Percentiles rank a stretch among this genome's conserved stretches.
Evolutionary conservation across 352 stramenopile species (phyloP).

Genomic region (Phytophthora constricta): DNA sequence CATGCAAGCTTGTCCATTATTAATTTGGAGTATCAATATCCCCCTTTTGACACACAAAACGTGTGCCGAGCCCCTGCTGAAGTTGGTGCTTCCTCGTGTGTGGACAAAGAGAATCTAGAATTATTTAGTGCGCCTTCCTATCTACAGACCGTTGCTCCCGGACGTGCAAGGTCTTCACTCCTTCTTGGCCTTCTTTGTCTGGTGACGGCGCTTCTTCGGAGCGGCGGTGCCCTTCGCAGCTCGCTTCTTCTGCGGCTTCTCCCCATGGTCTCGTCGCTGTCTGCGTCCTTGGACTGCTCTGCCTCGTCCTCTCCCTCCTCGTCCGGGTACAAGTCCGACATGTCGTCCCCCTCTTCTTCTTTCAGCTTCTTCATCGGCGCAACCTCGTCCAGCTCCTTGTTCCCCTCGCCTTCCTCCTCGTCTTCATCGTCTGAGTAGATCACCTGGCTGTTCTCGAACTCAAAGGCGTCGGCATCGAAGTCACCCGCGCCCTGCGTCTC

Average conservation of each 20-base stretch:
- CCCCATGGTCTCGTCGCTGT: conserved; percentile 47
- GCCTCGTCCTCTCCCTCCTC: conserved; percentile 48
- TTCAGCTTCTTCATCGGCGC: conserved; percentile 31
- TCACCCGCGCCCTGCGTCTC: conserved; percentile 36
- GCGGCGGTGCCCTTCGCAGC: conserved; percentile 33
- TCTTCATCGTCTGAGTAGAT: conserved; percentile 75
- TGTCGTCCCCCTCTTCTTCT: conserved; percentile 49
- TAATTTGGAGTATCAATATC: conserved; percentile 35
- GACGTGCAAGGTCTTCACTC: too few species aligned
- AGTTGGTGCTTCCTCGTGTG: too few species aligned
- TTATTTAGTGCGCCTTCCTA: conserved; percentile 32
- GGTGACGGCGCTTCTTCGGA: conserved; percentile 39
- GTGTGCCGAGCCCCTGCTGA: too few species aligned
- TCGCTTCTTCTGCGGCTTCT: conserved; percentile 52
- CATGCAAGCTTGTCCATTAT: conserved; percentile 29
- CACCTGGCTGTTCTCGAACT: conserved; percentile 83
- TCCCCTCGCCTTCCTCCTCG: conserved; percentile 36
- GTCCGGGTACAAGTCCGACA: conserved; percentile 70
- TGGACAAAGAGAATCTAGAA: conserved; percentile 38
- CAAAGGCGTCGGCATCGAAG: conserved; percentile 83
- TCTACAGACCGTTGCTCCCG: too few species aligned
- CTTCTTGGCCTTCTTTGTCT: conserved; percentile 41
- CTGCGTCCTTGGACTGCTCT: conserved; percentile 28
- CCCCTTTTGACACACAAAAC: conserved; percentile 23
- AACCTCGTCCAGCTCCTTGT: conserved; percentile 18